Percentiles rank a stretch among this genome's conserved stretches.
Conservation (phyloP, 164 flowering plant genomes). For the Echeveria elegans region DNA sequence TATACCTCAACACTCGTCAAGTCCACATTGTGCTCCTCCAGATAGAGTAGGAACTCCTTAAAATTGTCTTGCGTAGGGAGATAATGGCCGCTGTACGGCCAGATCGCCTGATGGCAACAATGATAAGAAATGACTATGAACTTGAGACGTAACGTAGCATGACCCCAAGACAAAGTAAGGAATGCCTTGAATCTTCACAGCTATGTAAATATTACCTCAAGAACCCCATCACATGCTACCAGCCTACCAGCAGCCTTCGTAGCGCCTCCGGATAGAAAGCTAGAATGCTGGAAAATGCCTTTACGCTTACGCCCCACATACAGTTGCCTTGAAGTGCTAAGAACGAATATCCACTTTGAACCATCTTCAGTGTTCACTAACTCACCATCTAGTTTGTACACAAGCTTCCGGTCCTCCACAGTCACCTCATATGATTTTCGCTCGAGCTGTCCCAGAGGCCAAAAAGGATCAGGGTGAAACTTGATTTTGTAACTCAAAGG, state of each 20-base stretch:
- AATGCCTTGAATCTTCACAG: not conserved
- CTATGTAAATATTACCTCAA: slow-evolving; percentile 27
- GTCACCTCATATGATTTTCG: slow-evolving; percentile 37
- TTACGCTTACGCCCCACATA: slow-evolving; percentile 42
- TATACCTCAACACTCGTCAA: slow-evolving; percentile 67
- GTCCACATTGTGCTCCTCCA: slow-evolving; percentile 51
- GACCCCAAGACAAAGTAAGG: not conserved
- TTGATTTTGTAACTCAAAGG: not conserved
- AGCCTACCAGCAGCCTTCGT: slow-evolving; percentile 34
- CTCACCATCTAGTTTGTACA: slow-evolving; percentile 24
- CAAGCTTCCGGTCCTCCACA: slow-evolving; percentile 35
- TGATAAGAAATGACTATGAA: not conserved
- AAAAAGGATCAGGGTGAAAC: not conserved
- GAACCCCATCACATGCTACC: slow-evolving; percentile 27
- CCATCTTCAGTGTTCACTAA: slow-evolving; percentile 23
- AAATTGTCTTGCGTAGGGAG: slow-evolving; percentile 74
- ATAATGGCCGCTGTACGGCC: slow-evolving; percentile 87
- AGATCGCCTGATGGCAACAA: slow-evolving; percentile 36
- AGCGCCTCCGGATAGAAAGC: slow-evolving; percentile 34
- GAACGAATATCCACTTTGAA: slow-evolving; percentile 49
- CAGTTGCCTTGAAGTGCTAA: slow-evolving; percentile 33
- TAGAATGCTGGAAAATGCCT: slow-evolving; percentile 53
- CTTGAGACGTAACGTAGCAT: not conserved
- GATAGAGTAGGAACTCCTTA: slow-evolving; percentile 49
- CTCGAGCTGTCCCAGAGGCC: slow-evolving; percentile 24